Base-by-base conservation (phyloP, 805 yeast genomes). In the Cyberlindnera petersonii region DNA sequence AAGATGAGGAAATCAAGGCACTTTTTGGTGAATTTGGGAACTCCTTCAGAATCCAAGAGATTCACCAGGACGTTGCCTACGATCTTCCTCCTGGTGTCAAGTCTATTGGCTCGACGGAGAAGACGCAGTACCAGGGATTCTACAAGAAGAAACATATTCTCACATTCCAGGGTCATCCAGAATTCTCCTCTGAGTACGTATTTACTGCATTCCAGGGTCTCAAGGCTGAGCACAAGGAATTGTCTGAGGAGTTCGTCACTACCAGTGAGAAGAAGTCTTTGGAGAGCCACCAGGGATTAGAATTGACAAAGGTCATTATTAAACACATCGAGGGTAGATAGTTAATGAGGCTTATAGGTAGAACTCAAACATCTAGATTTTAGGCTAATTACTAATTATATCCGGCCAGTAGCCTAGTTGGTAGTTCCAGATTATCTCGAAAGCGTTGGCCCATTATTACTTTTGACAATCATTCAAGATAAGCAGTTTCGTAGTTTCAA, bases 91-190 rank as follows among this genome's bases (percentile, higher is more conserved):
- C 42, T 17, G 63, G 66, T 42, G 39, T 62, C 55, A 33, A 50
- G 33, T 61, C 69, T 44, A 62, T 79, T 57, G 83, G 94, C 0
- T 58, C 71, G 6, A 72, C 82, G 7, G 59, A 66, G 1, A 66
- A 59, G 28, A 82, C 95, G 46, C 51, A 61, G 1, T 63, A 74
- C 24, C 96, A 88, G 61, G 94, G 95, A 0, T 62, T 85, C 21
- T 73, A 72, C 39, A 72, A 74, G 28, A 67, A 70, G 1, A 55
- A 66, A 17, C 66, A 70, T 31, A 38, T 83, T 7, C 60, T 88
- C 17, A 75, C 93, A 0, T 74, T 87, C 49, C 97, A 88, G 60
- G 96, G 96, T 1, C 97, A 88, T 53, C 96, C 96, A 0, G 96
- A 88, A 57, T 88, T 85, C 53, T 52, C 63, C 14, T 63, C 95